Evolutionary conservation across 352 stramenopile species (phyloP), one percentile per base, ranked within the genome.

Genomic region (Globisporangium mamillatum): DNA sequence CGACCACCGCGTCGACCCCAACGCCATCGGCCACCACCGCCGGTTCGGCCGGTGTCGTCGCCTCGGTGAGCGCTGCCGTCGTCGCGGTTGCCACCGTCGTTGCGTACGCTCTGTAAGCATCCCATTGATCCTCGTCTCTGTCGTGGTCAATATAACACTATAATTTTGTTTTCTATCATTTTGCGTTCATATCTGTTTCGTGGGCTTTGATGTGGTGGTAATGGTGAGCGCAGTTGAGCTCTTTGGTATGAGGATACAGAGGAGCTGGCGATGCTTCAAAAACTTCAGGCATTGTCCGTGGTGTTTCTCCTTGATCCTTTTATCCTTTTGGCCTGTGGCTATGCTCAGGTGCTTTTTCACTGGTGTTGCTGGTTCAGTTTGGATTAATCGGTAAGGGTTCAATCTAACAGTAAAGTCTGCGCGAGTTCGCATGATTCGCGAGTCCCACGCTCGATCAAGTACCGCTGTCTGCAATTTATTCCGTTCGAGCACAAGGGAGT

Each of bases 91-190:
- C 56, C 32, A 29, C 56, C 32, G 3, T 62, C 32, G 56, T 32
- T n/a, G 56, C 56, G 9, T 62, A 62, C 56, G 56, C 56, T 24
- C 56, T 62, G 32, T 62, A 62, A 62, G 56, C 32, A 8, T 60
- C 61, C 27, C 14, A 53, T 64, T 29, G 27, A 32, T 50, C n/a
- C n/a, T 29, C 56, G 16, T 48, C n/a, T 9, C 32, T 48, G 27
- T 50, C 44, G 56, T 34, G 44, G 56, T 24, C 44, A 52, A 52
- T 52, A 52, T 62, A 24, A 60, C 53, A 29, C 52, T 59, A 36
- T 60, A n/a, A 44, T 61, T 52, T 46, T 61, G 56, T 48, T 27
- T 60, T 34, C n/a, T 25, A 20, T 18, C 53, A 3, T 27, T 38
- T 61, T 61, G 29, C 29, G n/a, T 27, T 29, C 20, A 32, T 20